phyloP scores from a whole-genome alignment of 2,329 filamentous ascomycete genomes.

The Colletotrichum limetticola region DNA sequence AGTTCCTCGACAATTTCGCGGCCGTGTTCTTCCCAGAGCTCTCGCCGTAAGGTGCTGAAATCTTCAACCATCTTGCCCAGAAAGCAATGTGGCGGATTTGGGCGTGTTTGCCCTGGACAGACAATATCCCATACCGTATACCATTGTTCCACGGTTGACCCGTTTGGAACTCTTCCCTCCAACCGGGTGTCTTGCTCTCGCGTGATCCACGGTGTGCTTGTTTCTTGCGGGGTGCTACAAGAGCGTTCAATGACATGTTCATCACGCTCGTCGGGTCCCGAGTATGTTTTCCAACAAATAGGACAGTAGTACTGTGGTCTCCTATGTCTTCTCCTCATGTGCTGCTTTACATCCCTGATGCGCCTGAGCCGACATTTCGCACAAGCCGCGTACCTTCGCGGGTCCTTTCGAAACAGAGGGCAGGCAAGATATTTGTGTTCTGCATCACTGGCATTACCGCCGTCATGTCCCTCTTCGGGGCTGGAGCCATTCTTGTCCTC shows the following conservation, averaged over 20 bases:
- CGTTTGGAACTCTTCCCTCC: not conserved
- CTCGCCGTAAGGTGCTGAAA: too few relatives aligned
- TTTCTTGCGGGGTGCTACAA: not conserved
- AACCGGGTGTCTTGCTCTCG: not conserved
- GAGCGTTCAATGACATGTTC: fast-evolving
- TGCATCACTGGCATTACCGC: too few relatives aligned
- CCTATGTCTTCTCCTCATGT: not conserved
- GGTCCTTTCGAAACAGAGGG: too few relatives aligned
- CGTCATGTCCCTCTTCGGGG: too few relatives aligned
- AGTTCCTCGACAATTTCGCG: too few relatives aligned
- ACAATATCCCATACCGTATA: not conserved
- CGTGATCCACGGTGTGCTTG: not conserved
- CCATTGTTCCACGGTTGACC: not conserved
- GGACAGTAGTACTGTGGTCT: not conserved
- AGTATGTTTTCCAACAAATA: not conserved
- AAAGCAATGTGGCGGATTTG: too few relatives aligned
- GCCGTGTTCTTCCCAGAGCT: too few relatives aligned
- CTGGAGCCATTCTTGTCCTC: too few relatives aligned
- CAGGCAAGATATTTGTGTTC: too few relatives aligned
- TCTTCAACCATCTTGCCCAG: too few relatives aligned
- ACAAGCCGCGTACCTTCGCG: not conserved
- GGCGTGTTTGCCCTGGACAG: not conserved
- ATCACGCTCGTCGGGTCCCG: not conserved
- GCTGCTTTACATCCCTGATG: not conserved
- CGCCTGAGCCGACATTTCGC: not conserved